A percentile compares a stretch with the other conserved stretches of the same genome.
These are phyloP conservation scores for Galium porrigens DNA, from an alignment of 305 asterid genomes.

Conservation along the genomic window DNA sequence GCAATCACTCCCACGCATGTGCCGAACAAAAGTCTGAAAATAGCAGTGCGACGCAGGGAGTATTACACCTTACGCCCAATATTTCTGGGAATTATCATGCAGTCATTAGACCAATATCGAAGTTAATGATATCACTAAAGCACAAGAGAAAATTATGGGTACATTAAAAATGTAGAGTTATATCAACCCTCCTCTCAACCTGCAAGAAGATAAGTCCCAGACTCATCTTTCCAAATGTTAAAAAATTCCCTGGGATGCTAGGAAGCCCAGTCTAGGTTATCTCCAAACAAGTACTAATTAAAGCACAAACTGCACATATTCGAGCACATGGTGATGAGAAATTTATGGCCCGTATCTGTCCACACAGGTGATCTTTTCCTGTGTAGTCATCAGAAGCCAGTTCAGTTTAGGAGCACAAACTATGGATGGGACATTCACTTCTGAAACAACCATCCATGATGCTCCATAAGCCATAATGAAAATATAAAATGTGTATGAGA, in stretches of 20 bases:
- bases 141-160: not conserved
- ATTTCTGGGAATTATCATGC: not conserved
- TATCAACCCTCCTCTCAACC: not conserved
- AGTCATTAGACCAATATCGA: not conserved
- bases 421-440: constrained; percentile 37
- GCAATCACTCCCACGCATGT: not conserved
- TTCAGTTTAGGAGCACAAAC: constrained; percentile 63
- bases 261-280: not conserved
- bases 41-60: not conserved
- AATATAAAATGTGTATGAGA: not conserved
- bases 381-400: constrained; percentile 98
- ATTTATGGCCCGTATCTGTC: constrained; percentile 96
- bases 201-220: not conserved
- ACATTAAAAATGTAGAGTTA: not conserved
- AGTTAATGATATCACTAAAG: not conserved
- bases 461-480: constrained; percentile 30
- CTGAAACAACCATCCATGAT: constrained; percentile 47
- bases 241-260: not conserved
- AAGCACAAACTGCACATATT: not conserved
- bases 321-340: constrained; percentile 7
- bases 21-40: not conserved
- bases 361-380: constrained; percentile 63
- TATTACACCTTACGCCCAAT: not conserved
- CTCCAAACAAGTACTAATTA: not conserved
- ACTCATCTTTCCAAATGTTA: not conserved